A percentile compares a stretch with the other conserved stretches of the same genome.
phyloP scores from a whole-genome alignment of 2,329 filamentous ascomycete species.

The Neonectria faginata region DNA sequence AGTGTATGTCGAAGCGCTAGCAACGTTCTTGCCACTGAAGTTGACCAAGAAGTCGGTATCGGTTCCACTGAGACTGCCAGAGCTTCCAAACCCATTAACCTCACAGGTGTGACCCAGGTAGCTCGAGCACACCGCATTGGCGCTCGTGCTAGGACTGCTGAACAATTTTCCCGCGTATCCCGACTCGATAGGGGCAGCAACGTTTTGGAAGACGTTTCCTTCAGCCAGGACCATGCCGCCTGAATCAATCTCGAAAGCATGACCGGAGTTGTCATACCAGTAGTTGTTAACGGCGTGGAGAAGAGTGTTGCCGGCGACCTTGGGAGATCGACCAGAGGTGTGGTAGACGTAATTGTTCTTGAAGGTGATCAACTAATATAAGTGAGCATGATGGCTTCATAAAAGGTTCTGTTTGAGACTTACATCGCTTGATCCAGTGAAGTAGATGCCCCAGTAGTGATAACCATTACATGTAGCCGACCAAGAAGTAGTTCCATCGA shows the following conservation, averaged over 20 bases:
- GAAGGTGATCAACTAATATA: constrained; percentile 61
- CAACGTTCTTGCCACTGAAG: constrained; percentile 64
- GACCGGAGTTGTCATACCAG: constrained; percentile 64
- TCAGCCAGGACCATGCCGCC: constrained; percentile 62
- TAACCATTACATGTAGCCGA: constrained; percentile 67
- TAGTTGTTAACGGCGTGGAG: constrained; percentile 72
- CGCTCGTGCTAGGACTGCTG: constrained; percentile 44
- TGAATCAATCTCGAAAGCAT: constrained; percentile 63
- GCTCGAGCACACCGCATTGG: constrained; percentile 55
- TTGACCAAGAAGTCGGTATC: constrained; percentile 60
- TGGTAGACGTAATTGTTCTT: constrained; percentile 70
- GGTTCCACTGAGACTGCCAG: constrained; percentile 50
- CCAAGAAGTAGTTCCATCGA: constrained; percentile 64
- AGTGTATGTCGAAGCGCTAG: constrained; percentile 52
- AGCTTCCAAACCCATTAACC: constrained; percentile 59
- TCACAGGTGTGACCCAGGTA: constrained; percentile 61
- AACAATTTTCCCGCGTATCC: constrained; percentile 47
- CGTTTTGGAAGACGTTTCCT: constrained; percentile 67
- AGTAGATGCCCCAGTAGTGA: constrained; percentile 69
- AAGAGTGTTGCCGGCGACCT: constrained; percentile 64
- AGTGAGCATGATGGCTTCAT: too few species aligned
- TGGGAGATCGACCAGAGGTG: constrained; percentile 65
- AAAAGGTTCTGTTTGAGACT: too few species aligned
- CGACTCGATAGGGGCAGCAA: constrained; percentile 54
- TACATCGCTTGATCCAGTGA: constrained; percentile 64